phyloP scores from a whole-genome alignment of 441 rosid genomes.

The Eutrema salsugineum region DNA sequence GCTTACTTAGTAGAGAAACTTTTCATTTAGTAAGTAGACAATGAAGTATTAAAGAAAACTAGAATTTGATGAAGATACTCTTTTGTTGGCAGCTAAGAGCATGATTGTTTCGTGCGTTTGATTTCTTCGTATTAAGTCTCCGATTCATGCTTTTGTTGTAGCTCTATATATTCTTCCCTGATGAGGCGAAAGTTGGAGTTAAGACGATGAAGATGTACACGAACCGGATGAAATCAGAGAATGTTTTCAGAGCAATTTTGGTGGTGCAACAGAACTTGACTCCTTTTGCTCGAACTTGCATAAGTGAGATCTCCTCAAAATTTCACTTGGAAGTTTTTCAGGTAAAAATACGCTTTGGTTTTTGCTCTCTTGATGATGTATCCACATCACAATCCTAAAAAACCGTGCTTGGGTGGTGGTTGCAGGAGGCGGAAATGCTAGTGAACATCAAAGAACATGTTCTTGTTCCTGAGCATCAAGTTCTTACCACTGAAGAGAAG shows the following conservation, averaged over 20 bases:
- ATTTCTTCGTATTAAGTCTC: not conserved
- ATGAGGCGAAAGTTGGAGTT: constrained; percentile 88
- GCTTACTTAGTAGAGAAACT: not conserved
- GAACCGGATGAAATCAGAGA: constrained; percentile 81
- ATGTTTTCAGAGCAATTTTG: constrained; percentile 73
- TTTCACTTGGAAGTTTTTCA: constrained; percentile 91
- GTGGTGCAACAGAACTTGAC: constrained; percentile 89
- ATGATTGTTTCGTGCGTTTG: not conserved
- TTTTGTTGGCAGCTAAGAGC: not conserved
- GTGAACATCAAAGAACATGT: constrained; percentile 87
- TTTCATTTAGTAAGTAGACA: not conserved
- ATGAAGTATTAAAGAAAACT: not conserved
- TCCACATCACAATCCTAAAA: not conserved
- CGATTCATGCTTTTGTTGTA: constrained; percentile 25
- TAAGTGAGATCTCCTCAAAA: constrained; percentile 64
- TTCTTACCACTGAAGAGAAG: constrained; percentile 81
- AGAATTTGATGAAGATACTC: not conserved
- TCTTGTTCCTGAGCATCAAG: constrained; percentile 93
- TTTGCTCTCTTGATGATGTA: not conserved
- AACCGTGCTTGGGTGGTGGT: not conserved
- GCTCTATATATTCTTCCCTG: constrained; percentile 92
- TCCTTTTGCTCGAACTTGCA: constrained; percentile 84
- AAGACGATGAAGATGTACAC: constrained; percentile 95
- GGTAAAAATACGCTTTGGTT: constrained; percentile 36
- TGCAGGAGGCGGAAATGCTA: constrained; percentile 82